Base-by-base conservation (phyloP, 306 rosid species). In the Sesbania bispinosa region DNA sequence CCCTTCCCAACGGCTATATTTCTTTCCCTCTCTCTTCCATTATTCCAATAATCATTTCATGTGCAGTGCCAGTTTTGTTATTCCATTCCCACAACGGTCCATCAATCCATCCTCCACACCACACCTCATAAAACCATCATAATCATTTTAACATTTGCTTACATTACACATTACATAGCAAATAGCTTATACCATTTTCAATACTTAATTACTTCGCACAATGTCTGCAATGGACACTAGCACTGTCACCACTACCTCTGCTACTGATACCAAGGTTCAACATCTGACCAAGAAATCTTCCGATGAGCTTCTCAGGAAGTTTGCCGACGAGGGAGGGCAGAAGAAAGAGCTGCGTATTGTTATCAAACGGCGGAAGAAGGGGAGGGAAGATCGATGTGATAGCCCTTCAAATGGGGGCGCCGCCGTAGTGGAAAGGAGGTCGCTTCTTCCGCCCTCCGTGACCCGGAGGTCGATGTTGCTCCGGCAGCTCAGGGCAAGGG, bases 221-320 rank as follows among this genome's bases (percentile, higher is more conserved):
- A 54, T 6, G 0, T 23, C 59, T 29, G 4, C 70, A 70, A 87
- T 93, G 96, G 88, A 87, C 8, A 9, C 10, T 4, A 9, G 5
- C n/a, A 36, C 32, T 16, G 6, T 75, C 1, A 24, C 45, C 14
- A 29, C 64, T 8, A 0, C 62, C 1, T 0, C 26, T 43, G 0
- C 24, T 14, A 2, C 46, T 2, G 42, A 67, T 20, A 71, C 76
- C n/a, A 77, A 68, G 24, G 89, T 94, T 67, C 98, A 94, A 48
- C 92, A 71, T 29, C 83, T 94, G 0, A 81, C 79, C 50, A 90
- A 89, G 78, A 89, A 83, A 38, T 89, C 97, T 42, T 94, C 98
- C 1, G 94, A 90, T n/a, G 87, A 94, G 79, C 78, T 94, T 38
- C 94, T 94, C 6, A 69, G 83, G 7, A 94, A 94, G 55, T 94